Base-by-base conservation (phyloP, 2,329 filamentous ascomycete species). In the Pseudogymnoascus sp. region DNA sequence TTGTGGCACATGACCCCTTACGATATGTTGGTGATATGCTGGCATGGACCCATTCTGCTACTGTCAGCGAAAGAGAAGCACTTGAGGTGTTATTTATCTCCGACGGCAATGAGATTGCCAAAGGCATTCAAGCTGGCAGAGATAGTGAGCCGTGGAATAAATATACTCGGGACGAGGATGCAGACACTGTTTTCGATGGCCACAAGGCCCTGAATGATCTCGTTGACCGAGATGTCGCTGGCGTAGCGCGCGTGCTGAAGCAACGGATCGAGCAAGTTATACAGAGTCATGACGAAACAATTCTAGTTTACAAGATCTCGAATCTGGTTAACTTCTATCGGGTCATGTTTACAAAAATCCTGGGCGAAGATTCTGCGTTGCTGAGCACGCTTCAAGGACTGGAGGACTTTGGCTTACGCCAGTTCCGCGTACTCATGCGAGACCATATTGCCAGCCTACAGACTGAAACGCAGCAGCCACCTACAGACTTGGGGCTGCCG, bases 1-100 rank as follows among this genome's bases (percentile, higher is more conserved):
- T 98, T 70, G 89, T 88, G 10, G 93, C 95, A 0, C 93, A 98
- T 73, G 95, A 99, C 72, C 88, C 92, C 1, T 78, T 98, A 25
- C 86, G 95, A 19, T 98, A 98, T 74, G 87, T 96, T 2, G 92
- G 95, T 62, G 95, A 99, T 73, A 99, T 99, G 93, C 83, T 99
- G 13, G 95, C 95, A 4, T 99, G 95, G 95, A 87, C 90, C 5
- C 95, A 99, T 74, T 96, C 95, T 0, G 90, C 93, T 2, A 89
- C 93, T 0, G 95, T 99, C 0, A 96, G 93, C 34, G 95, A 99
- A 75, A 85, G 90, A 62, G 95, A 99, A 76, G 92, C 93, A 0
- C 81, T 99, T 5, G 93, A 98, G 74, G 86, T 92, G 1, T 80
- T 99, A 0, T 99, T 99, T 73, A 88, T 97, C 45, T 89, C 90